phyloP scores from a whole-genome alignment of 2,329 filamentous ascomycete species.

The Trichoderma sp. region DNA sequence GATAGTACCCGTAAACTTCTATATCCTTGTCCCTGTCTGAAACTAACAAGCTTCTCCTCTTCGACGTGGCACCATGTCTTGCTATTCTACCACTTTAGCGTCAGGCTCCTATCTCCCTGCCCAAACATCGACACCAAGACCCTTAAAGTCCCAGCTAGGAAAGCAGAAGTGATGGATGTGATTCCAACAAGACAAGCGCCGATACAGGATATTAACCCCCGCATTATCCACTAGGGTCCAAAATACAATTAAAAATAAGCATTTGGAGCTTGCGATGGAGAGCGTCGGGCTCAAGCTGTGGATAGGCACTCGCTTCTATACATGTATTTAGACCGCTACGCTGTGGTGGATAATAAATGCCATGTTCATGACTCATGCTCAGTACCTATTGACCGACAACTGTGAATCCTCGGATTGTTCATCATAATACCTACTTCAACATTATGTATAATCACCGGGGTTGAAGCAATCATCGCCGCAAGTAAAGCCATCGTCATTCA shows the following conservation, averaged over 20 bases:
- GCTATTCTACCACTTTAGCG: not conserved
- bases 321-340: not conserved
- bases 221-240: not conserved
- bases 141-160: slow-evolving; percentile 3
- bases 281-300: not conserved
- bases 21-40: not conserved
- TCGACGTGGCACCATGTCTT: not conserved
- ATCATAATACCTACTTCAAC: not conserved
- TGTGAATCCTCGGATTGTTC: not conserved
- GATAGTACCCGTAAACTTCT: not conserved
- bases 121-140: not conserved
- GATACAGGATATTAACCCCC: not conserved
- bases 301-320: not conserved
- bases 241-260: not conserved
- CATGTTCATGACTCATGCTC: not conserved
- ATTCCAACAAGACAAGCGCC: not conserved
- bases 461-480: not conserved
- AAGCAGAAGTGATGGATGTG: not conserved
- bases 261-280: not conserved
- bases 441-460: not conserved
- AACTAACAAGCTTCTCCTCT: not conserved
- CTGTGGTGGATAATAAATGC: not conserved
- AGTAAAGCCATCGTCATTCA: not conserved
- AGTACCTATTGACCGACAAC: not conserved
- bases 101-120: slow-evolving; percentile 21